Evolutionary conservation across 2,329 filamentous ascomycete species (phyloP), one percentile per base, ranked within the genome.

Genomic region (Colletotrichum orchidophilum): DNA sequence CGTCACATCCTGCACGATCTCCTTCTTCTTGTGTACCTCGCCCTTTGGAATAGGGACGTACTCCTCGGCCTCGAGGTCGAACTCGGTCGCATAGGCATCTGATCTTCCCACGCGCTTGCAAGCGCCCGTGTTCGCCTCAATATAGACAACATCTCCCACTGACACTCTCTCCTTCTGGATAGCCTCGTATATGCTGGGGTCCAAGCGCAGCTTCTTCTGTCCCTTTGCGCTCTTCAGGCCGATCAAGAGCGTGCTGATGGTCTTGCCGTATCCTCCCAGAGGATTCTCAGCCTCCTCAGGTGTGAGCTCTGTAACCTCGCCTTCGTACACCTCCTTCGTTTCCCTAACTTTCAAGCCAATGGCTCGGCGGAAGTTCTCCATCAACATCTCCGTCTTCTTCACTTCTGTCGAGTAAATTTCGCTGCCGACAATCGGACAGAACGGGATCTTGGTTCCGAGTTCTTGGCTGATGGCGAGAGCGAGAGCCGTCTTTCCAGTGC

Each of bases 11-110:
- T 99, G 96, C 42, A 99, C 96, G 76, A 99, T 97, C 84, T 99
- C 96, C 87, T 99, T 99, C 91, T 98, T 98, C 90, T 99, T 99
- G 87, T 98, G 96, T 64, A 99, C 96, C 79, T 99, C 96, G 70
- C 96, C 96, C 86, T 99, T 99, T 69, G 96, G 96, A 74, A 99
- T 97, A 6, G 96, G 96, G 75, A 99, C 96, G 81, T 99, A 99
- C 84, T 99, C 96, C 83, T 99, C 96, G 2, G 96, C 96, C 85
- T 99, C 96, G 60, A 99, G 90, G 81, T 99, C 96, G 81, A 99
- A 99, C 81, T 99, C 96, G 62, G 96, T 99, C 31, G 95, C 96
- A 81, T 98, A 98, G 31, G 96, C 96, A 81, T 99, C 96, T 55
- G 94, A 97, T 78, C 96, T 90, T 62, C 96, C 96, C 12, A 99